Evolutionary conservation across 2,329 filamentous ascomycete genomes (phyloP).

Genomic region (Ophiostoma ulmi): DNA sequence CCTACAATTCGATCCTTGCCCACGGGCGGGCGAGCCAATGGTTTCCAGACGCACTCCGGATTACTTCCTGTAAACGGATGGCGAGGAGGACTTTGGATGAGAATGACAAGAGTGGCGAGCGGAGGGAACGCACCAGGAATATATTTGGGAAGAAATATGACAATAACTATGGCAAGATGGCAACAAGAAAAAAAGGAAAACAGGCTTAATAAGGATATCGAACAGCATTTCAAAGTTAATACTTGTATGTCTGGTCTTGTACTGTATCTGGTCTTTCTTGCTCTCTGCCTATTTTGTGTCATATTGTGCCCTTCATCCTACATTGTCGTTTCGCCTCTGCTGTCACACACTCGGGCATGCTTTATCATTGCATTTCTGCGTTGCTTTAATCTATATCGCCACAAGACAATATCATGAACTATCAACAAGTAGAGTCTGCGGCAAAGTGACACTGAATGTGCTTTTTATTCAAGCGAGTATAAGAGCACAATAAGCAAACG

Average conservation of each 20-base stretch:
- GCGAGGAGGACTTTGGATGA: not conserved
- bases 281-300: not conserved
- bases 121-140: slow-evolving; percentile 3
- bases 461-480: not conserved
- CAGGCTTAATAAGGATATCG: slow-evolving; percentile 2
- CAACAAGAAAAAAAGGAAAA: not conserved
- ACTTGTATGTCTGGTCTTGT: not conserved
- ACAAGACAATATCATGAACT: slow-evolving; percentile 7
- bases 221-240: not conserved
- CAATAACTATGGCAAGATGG: not conserved
- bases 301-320: not conserved
- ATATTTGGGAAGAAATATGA: not conserved
- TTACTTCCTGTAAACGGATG: slow-evolving; percentile 22
- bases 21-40: slow-evolving; percentile 95
- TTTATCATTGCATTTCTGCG: not conserved
- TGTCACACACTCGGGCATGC: not conserved
- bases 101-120: not conserved
- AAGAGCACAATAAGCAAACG: no score
- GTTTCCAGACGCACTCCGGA: slow-evolving; percentile 70
- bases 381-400: slow-evolving; percentile 2
- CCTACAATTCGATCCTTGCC: slow-evolving; percentile 98
- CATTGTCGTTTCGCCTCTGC: not conserved
- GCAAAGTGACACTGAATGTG: not conserved
- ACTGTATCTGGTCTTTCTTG: not conserved
- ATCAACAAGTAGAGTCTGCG: not conserved